Conservation (phyloP, 805 yeast genomes). For the Torulaspora delbrueckii region DNA sequence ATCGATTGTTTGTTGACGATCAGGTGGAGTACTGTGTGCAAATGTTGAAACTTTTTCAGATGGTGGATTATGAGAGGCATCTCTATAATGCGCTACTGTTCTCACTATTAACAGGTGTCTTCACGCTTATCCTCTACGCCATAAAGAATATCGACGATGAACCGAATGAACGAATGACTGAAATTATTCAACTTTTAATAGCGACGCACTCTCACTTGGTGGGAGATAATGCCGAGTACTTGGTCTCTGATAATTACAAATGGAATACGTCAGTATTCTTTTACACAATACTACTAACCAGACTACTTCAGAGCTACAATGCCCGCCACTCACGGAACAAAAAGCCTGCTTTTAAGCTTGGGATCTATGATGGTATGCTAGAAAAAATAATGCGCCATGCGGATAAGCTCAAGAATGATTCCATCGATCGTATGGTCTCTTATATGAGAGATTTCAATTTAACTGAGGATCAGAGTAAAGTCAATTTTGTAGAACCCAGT, state of each 20-base stretch:
- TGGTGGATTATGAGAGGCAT: slow-evolving; percentile 20
- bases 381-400: slow-evolving; percentile 12
- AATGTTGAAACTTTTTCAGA: slow-evolving; percentile 20
- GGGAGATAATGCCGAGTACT: slow-evolving; percentile 15
- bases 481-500: not conserved
- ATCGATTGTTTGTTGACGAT: slow-evolving; percentile 12
- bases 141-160: slow-evolving; percentile 20
- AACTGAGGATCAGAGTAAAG: not conserved
- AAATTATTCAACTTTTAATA: slow-evolving; percentile 13
- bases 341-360: slow-evolving; percentile 4
- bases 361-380: slow-evolving; percentile 12
- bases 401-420: slow-evolving; percentile 14
- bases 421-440: slow-evolving; percentile 17
- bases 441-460: slow-evolving; percentile 42
- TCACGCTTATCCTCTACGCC: slow-evolving; percentile 18
- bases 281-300: slow-evolving; percentile 22
- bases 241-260: slow-evolving; percentile 23
- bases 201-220: slow-evolving; percentile 17
- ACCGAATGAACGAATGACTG: slow-evolving; percentile 9
- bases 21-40: slow-evolving; percentile 13
- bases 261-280: slow-evolving; percentile 26
- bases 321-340: not conserved
- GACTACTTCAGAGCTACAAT: slow-evolving; percentile 15
- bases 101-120: slow-evolving; percentile 24
- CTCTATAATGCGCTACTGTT: slow-evolving; percentile 24